phyloP scores from a whole-genome alignment of 768 basidiomycete genomes.

The Mycena kentingensis region DNA sequence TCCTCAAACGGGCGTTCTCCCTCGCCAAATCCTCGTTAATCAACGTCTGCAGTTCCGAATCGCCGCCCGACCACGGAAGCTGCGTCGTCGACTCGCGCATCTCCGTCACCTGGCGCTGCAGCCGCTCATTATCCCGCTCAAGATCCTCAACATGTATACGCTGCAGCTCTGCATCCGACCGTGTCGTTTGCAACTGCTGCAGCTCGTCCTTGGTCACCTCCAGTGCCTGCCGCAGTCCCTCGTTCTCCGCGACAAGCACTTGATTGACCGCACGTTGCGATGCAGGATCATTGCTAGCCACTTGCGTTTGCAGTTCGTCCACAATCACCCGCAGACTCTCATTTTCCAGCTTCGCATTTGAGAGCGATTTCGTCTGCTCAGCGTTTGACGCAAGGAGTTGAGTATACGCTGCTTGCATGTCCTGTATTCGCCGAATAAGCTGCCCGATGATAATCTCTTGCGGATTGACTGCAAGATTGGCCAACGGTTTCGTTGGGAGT shows the following conservation, averaged over 20 bases:
- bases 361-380: slow-evolving; percentile 6
- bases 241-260: slow-evolving; percentile 19
- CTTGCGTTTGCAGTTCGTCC: slow-evolving; percentile 16
- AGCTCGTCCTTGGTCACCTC: slow-evolving; percentile 5
- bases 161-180: slow-evolving; percentile 19
- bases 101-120: slow-evolving; percentile 8
- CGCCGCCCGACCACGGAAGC: slow-evolving; percentile 22
- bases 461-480: too few species aligned
- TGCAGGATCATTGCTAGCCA: slow-evolving; percentile 4
- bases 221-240: slow-evolving; percentile 10
- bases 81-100: slow-evolving; percentile 24
- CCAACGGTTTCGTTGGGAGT: background rate
- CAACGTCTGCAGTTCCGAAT: slow-evolving; percentile 21
- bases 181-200: slow-evolving; percentile 9
- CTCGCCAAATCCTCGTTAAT: slow-evolving; percentile 21
- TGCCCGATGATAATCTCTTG: slow-evolving; percentile 4
- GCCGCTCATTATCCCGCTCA: slow-evolving; percentile 18
- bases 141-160: slow-evolving; percentile 20
- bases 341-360: slow-evolving; percentile 16
- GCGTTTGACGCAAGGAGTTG: slow-evolving; percentile 16
- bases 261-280: slow-evolving; percentile 8
- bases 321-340: slow-evolving; percentile 15
- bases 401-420: slow-evolving; percentile 9
- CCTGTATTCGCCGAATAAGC: slow-evolving; percentile 6
- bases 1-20: slow-evolving; percentile 15